Evolutionary conservation across 179 eudicot species (phyloP).

Genomic region (Spinacia oleracea): DNA sequence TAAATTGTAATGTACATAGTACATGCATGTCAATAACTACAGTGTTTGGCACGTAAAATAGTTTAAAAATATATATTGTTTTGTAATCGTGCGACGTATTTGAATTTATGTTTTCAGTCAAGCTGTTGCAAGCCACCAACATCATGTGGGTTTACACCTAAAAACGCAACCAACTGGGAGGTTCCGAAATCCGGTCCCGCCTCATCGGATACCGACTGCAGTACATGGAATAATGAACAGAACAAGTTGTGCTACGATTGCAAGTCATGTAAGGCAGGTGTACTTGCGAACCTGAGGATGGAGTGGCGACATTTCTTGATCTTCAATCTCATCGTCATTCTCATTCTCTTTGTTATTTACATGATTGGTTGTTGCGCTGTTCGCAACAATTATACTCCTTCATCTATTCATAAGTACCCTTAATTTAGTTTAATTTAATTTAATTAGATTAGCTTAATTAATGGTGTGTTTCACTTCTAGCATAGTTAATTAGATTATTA

Average conservation of each 20-base stretch:
- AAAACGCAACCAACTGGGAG: slow-evolving; percentile 50
- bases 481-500: neutral
- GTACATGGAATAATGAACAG: slow-evolving; percentile 51
- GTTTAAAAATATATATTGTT: too few relatives aligned
- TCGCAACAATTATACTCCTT: neutral
- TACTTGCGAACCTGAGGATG: slow-evolving; percentile 44
- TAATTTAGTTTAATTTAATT: neutral
- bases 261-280: slow-evolving; percentile 60
- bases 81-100: neutral
- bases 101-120: slow-evolving; percentile 28
- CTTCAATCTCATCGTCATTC: slow-evolving; percentile 38
- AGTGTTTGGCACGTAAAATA: too few relatives aligned
- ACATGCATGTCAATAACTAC: too few relatives aligned
- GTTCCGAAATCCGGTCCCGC: slow-evolving; percentile 32
- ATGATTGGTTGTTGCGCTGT: slow-evolving; percentile 13
- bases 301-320: slow-evolving; percentile 45
- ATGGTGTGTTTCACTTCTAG: neutral
- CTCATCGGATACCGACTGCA: slow-evolving; percentile 44
- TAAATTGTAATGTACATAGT: too few relatives aligned
- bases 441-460: too few relatives aligned
- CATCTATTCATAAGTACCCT: neutral
- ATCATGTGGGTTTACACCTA: slow-evolving; percentile 42
- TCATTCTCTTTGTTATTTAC: slow-evolving; percentile 38
- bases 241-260: slow-evolving; percentile 51
- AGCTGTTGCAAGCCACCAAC: slow-evolving; percentile 75